These are phyloP conservation scores for Ustilago nuda DNA, from an alignment of 1,284 basidiomycete species.

Conservation along the genomic window DNA sequence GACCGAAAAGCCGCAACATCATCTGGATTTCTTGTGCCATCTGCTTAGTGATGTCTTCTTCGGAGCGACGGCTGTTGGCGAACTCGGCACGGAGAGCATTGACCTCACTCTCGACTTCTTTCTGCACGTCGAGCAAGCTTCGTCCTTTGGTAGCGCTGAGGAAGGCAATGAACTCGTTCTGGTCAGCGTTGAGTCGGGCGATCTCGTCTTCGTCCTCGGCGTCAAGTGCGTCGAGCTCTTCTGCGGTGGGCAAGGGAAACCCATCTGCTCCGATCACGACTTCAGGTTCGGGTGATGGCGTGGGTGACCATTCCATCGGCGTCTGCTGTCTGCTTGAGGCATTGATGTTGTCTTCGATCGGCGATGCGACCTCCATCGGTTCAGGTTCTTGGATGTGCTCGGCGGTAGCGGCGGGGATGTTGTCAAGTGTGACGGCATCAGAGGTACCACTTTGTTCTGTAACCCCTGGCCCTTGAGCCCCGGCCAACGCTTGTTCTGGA, in stretches of 20 bases:
- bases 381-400: constrained; percentile 22
- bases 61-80: constrained; percentile 89
- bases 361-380: constrained; percentile 4
- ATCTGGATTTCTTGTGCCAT: constrained; percentile 95
- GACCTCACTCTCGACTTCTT: constrained; percentile 94
- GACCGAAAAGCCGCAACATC: constrained; percentile 87
- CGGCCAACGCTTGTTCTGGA: constrained; percentile 12
- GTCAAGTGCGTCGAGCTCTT: constrained; percentile 76
- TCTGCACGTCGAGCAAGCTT: constrained; percentile 74
- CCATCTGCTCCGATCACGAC: constrained; percentile 65
- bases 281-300: constrained; percentile 61
- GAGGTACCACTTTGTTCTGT: constrained; percentile 14
- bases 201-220: constrained; percentile 76
- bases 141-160: constrained; percentile 82
- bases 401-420: constrained; percentile 34
- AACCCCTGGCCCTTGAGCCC: constrained; percentile 27
- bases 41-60: constrained; percentile 92
- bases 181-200: constrained; percentile 73
- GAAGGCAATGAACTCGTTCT: constrained; percentile 80
- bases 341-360: not conserved
- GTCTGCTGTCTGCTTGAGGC: constrained; percentile 27
- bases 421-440: constrained; percentile 44
- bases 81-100: constrained; percentile 81
- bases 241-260: constrained; percentile 80
- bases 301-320: constrained; percentile 57